Conservation (phyloP, 805 yeast species). For the Metschnikowia kunwiensis region DNA sequence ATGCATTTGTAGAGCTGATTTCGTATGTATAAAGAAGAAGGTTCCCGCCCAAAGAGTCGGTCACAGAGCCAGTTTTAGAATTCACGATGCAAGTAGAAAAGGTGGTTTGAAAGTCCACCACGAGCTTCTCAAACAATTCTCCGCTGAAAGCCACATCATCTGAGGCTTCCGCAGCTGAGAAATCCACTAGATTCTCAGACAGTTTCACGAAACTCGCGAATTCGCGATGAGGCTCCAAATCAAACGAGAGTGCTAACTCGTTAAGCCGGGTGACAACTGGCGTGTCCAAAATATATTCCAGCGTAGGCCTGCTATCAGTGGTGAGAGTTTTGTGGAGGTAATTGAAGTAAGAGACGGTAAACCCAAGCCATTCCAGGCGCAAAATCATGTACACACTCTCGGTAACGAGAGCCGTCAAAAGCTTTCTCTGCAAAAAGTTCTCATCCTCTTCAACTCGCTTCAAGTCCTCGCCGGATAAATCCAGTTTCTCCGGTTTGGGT, state of each 20-base stretch:
- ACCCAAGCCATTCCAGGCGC: slow-evolving; percentile 19
- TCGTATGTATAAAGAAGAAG: slow-evolving; percentile 18
- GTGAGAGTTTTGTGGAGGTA: slow-evolving; percentile 18
- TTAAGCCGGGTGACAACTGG: slow-evolving; percentile 25
- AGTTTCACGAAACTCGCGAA: slow-evolving; percentile 37
- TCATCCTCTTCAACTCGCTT: slow-evolving; percentile 50
- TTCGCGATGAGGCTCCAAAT: slow-evolving; percentile 50
- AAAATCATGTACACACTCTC: slow-evolving; percentile 43
- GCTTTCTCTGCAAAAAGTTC: slow-evolving; percentile 56
- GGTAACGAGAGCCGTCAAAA: slow-evolving; percentile 62
- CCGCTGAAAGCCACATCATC: slow-evolving; percentile 29
- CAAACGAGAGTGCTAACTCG: slow-evolving; percentile 59
- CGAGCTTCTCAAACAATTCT: slow-evolving; percentile 39
- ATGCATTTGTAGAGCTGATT: slow-evolving; percentile 5
- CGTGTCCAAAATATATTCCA: slow-evolving; percentile 16
- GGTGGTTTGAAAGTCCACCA: slow-evolving; percentile 42
- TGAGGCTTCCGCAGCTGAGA: slow-evolving; percentile 11
- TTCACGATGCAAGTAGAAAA: slow-evolving; percentile 26
- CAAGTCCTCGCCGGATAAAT: slow-evolving; percentile 37
- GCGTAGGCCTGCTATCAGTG: slow-evolving; percentile 13
- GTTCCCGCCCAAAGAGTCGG: slow-evolving; percentile 30
- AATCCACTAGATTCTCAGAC: slow-evolving; percentile 40
- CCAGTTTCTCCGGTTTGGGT: slow-evolving; percentile 39
- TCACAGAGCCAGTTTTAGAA: slow-evolving; percentile 25
- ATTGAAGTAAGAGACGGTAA: slow-evolving; percentile 24